Evolutionary conservation across 129 eudicot genomes (phyloP).

Genomic region (Calendula officinalis): DNA sequence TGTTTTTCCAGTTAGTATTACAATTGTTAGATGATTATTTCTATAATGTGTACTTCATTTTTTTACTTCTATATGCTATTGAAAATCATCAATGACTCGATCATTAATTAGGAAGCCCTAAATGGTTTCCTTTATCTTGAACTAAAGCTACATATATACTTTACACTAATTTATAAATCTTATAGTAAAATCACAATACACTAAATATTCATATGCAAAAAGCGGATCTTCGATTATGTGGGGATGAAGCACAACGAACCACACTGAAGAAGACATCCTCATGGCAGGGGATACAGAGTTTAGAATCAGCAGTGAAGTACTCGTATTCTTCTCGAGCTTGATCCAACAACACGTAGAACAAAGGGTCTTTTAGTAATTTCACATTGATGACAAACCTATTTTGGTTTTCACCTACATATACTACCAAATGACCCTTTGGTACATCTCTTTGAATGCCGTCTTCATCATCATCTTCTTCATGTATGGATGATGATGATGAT

Average conservation of each 20-base stretch:
- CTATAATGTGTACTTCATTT: too few species aligned
- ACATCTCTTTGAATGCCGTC: constrained; percentile 44
- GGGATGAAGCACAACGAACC: constrained; percentile 29
- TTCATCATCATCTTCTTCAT: constrained; percentile 28
- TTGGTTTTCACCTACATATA: constrained; percentile 50
- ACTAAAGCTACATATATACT: constrained; percentile 7
- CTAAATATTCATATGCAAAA: constrained; percentile 38
- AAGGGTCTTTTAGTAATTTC: constrained; percentile 42
- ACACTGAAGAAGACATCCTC: constrained; percentile 43
- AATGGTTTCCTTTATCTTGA: constrained; percentile 20
- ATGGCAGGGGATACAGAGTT: constrained; percentile 48
- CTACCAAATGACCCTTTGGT: constrained; percentile 57
- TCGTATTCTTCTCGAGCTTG: constrained; percentile 43
- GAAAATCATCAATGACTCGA: not conserved
- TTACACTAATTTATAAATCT: constrained; percentile 23
- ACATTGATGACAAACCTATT: constrained; percentile 46
- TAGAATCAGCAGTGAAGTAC: constrained; percentile 39
- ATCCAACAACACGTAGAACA: constrained; percentile 40
- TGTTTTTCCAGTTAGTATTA: constrained; percentile 24
- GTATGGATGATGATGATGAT: constrained; percentile 8
- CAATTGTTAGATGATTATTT: constrained; percentile 29
- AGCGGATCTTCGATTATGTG: constrained; percentile 25
- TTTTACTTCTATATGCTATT: not conserved
- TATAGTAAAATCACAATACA: constrained; percentile 3
- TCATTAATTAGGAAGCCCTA: constrained; percentile 13